Evolutionary conservation across 1,284 basidiomycete species (phyloP), one percentile per base, ranked within the genome.

Genomic region (Austroboletus novae-zelandiae): DNA sequence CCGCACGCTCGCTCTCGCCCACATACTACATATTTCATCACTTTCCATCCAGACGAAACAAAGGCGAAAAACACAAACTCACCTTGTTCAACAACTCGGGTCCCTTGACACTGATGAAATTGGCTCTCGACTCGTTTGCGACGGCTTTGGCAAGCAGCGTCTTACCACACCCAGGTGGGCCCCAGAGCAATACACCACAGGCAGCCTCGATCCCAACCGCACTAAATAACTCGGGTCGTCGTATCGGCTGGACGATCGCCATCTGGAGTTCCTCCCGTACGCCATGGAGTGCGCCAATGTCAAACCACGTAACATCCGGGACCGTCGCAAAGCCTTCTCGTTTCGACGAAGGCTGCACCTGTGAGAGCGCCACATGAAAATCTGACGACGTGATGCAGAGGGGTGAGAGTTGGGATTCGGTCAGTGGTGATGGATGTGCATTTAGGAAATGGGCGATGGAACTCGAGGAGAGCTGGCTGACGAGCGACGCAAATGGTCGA

Each of bases 261-360:
- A 98, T 98, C 60, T 94, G 89, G 36, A 99, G 77, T 72, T 98
- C 96, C 57, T 96, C 92, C 23, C 95, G 77, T 1, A 87, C 92
- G 2, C 73, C 78, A 56, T 90, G 84, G 17, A 98, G 75, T 1
- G 96, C 96, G n/a, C 97, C 97, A 36, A 99, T 81, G 62, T 98
- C 94, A 1, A 86, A 78, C 94, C 96, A 99, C 0, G 91, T 90
- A 0, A 98, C 92, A 61, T 96, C 92, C 0, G 97, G 96, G 0
- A 98, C 89, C 0, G 95, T 98, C 3, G 96, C 89, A 60, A 99
- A 99, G 4, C 97, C 97, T 75, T 99, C 96, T 47, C 96, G 89
- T 67, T 96, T 96, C 8, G 95, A 94, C 0, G 94, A 97, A 0
- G 96, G 96, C 66, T 98, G 96, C 0, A 98, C 86, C 39, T 92